Conservation (phyloP, 2,329 filamentous ascomycete species). For the Hirsutella rhossiliensis region DNA sequence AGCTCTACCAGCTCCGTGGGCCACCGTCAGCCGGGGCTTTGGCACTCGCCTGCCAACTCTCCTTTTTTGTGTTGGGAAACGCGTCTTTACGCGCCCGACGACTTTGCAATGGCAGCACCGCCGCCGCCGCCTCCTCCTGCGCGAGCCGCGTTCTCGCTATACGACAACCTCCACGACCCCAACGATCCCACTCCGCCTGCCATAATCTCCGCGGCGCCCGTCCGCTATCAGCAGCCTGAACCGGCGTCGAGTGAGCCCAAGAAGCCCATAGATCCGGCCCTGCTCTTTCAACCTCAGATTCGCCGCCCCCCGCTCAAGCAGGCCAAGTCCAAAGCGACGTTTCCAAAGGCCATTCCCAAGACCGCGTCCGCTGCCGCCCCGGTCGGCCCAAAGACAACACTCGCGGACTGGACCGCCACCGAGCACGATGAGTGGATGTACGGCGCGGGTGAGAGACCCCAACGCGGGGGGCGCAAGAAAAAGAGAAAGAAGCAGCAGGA, state of each 20-base stretch:
- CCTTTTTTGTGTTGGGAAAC: no score
- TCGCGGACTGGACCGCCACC: constrained; percentile 70
- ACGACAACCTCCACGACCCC: constrained; percentile 70
- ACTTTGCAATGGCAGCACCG: constrained; percentile 4
- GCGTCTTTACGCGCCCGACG: neutral
- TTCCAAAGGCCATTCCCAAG: constrained; percentile 33
- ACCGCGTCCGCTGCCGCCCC: constrained; percentile 13
- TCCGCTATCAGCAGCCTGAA: constrained; percentile 52
- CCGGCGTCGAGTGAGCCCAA: constrained; percentile 38
- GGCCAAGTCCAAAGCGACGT: constrained; percentile 46
- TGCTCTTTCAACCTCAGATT: constrained; percentile 72
- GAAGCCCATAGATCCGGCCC: constrained; percentile 47
- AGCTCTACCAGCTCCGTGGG: no score
- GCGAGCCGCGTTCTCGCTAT: constrained; percentile 54
- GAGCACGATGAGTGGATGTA: constrained; percentile 77
- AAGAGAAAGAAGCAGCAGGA: constrained; percentile 57
- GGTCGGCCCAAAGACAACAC: constrained; percentile 46
- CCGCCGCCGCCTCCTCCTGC: constrained; percentile 26
- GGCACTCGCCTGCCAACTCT: no score
- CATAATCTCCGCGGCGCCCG: constrained; percentile 69
- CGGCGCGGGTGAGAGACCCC: constrained; percentile 47
- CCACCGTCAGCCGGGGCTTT: no score
- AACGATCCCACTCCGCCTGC: constrained; percentile 31
- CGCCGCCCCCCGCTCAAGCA: constrained; percentile 57
- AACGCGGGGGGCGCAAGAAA: constrained; percentile 68